Evolutionary conservation across 768 basidiomycete species (phyloP), one percentile per base, ranked within the genome.

Genomic region (Leccinum uliginosum): DNA sequence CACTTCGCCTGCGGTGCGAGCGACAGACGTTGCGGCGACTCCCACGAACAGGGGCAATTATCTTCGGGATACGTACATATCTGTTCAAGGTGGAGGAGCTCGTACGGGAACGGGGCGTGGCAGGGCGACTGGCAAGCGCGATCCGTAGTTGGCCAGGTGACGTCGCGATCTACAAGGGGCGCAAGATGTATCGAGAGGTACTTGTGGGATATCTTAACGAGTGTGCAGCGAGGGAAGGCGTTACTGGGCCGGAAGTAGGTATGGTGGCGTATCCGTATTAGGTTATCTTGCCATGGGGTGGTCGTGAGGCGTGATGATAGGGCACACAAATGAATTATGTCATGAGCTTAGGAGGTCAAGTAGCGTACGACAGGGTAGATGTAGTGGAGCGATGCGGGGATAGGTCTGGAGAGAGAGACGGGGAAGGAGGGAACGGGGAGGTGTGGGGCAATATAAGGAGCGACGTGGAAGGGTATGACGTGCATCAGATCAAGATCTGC

Each of bases 51-150:
- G 86, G 87, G 11, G 85, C 80, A 2, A 76, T 89, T 35, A 70
- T 85, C 40, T 90, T 91, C 68, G 85, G 83, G 52, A 85, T 89
- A 63, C 76, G 87, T 38, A 84, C 83, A 49, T 87, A 88, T 71
- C 51, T 84, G 54, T 78, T 78, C 43, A 80, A 80, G 21, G 67
- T 87, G 34, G 76, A 74, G 23, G 77, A 79, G 38, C 68, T 89
- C 1, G 73, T 63, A 14, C 63, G 71, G 52, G 89, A 89, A 67
- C 73, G 73, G 8, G 86, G 83, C 0, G 80, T 86, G 11, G 78
- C 86, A 0, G 83, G 78, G 30, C 73, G 87, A 51, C 70, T 90
- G 65, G 86, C 82, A 14, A 80, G 80, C 50, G 85, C 85, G 6
- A 71, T 89, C 51, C 71, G 81, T 56, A 82, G 82, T 60, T 89